Conservation (phyloP, 495 filamentous ascomycete genomes). For the Penicillium antarcticum region DNA sequence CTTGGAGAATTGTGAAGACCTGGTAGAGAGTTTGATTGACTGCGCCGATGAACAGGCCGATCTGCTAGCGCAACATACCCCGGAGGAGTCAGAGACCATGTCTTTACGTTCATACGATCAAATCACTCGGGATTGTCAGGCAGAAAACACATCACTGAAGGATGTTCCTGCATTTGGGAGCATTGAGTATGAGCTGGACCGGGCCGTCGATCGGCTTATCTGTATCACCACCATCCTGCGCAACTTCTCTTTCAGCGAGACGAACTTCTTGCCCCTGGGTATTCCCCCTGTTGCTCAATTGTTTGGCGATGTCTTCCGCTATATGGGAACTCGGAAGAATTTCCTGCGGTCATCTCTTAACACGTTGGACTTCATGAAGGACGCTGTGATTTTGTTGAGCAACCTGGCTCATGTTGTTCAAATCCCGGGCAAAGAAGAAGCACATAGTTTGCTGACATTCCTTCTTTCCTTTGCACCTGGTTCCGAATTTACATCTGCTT, state of each 20-base stretch:
- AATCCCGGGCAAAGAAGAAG: slow-evolving; percentile 84
- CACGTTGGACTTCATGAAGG: slow-evolving; percentile 95
- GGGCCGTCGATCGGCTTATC: slow-evolving; percentile 80
- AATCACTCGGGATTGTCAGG: slow-evolving; percentile 68
- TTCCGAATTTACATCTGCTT: slow-evolving; percentile 50
- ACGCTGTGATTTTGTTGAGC: slow-evolving; percentile 81
- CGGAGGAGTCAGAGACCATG: slow-evolving; percentile 81
- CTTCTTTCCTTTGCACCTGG: slow-evolving; percentile 83
- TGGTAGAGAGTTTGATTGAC: slow-evolving; percentile 84
- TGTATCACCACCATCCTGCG: slow-evolving; percentile 90
- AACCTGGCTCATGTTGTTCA: slow-evolving; percentile 80
- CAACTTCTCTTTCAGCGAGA: slow-evolving; percentile 83
- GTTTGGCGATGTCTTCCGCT: slow-evolving; percentile 74
- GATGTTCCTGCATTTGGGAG: slow-evolving; percentile 72
- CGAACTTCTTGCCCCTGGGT: slow-evolving; percentile 69
- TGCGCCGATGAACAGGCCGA: slow-evolving; percentile 87
- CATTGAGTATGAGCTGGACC: slow-evolving; percentile 77
- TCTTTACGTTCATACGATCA: slow-evolving; percentile 83
- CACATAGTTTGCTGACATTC: slow-evolving; percentile 81
- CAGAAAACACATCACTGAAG: slow-evolving; percentile 66
- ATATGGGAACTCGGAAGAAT: slow-evolving; percentile 86
- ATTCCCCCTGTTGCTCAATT: slow-evolving; percentile 75
- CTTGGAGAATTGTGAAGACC: slow-evolving; percentile 76
- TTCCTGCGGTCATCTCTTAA: slow-evolving; percentile 75
- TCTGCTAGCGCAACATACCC: slow-evolving; percentile 70